Percentiles rank a stretch among this genome's conserved stretches.
Conservation (phyloP, 2,329 filamentous ascomycete genomes). For the Trichoderma sp. region DNA sequence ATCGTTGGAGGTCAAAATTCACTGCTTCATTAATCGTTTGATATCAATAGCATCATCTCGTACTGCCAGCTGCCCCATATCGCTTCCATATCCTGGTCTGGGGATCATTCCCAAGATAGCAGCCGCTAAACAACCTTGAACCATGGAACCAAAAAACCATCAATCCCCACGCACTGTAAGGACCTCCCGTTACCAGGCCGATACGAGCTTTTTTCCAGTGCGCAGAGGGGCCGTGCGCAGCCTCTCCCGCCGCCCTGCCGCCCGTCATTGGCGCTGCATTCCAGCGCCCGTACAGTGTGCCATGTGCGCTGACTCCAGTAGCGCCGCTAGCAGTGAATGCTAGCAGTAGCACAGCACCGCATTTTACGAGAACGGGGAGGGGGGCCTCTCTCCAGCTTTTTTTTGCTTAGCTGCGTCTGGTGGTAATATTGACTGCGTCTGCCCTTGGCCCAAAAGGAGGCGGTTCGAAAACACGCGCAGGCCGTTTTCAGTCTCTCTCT, state of each 20-base stretch:
- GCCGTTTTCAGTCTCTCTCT: not conserved
- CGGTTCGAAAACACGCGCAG: slow-evolving; percentile 13
- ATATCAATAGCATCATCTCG: not conserved
- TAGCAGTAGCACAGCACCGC: not conserved
- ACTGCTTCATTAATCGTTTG: not conserved
- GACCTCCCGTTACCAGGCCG: not conserved
- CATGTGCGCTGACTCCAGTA: not conserved
- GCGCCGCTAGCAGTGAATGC: not conserved
- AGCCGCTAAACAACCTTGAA: not conserved
- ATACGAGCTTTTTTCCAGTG: slow-evolving; percentile 21
- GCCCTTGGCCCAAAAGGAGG: slow-evolving; percentile 25
- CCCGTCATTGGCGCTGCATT: slow-evolving; percentile 19
- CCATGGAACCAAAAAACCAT: not conserved
- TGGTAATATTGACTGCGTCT: not conserved
- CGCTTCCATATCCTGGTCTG: not conserved
- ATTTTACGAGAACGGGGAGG: not conserved
- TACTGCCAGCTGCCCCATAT: not conserved
- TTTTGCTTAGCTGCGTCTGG: not conserved
- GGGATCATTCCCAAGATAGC: slow-evolving; percentile 10
- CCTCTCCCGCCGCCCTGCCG: slow-evolving; percentile 20
- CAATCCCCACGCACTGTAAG: slow-evolving; percentile 5
- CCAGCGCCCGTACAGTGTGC: slow-evolving; percentile 18
- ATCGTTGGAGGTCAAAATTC: too few relatives aligned
- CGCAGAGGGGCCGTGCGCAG: slow-evolving; percentile 6
- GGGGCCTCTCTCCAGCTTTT: not conserved